Evolutionary conservation across 805 yeast genomes (phyloP).

Genomic region (Lipomyces orientalis): DNA sequence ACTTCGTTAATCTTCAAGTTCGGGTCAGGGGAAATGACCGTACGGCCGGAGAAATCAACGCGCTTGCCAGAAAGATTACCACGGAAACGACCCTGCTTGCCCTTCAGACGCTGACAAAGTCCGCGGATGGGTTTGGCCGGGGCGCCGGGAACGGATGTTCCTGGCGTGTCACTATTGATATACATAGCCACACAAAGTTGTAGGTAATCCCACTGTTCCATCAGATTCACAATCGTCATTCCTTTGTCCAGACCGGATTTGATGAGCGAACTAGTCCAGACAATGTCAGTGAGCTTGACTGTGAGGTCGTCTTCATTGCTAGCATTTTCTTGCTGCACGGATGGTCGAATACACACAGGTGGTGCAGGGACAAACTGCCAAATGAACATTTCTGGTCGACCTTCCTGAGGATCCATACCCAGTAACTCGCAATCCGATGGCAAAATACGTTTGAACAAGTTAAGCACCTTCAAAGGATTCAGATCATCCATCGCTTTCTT

Average conservation of each 20-base stretch:
- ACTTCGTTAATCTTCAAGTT: constrained; percentile 93
- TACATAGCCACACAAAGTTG: constrained; percentile 97
- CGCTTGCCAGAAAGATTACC: constrained; percentile 98
- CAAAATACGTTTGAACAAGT: constrained; percentile 80
- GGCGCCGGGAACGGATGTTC: constrained; percentile 56
- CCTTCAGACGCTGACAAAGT: constrained; percentile 94
- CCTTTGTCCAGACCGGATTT: constrained; percentile 96
- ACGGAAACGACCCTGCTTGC: constrained; percentile 98
- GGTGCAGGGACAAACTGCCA: constrained; percentile 99
- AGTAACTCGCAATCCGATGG: constrained; percentile 90
- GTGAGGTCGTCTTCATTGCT: constrained; percentile 97
- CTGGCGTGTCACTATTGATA: constrained; percentile 94
- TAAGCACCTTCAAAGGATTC: constrained; percentile 87
- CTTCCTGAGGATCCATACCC: constrained; percentile 86
- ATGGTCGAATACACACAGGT: constrained; percentile 98
- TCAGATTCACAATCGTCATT: constrained; percentile 84
- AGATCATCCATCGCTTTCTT: constrained; percentile 90
- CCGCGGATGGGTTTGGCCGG: constrained; percentile 81
- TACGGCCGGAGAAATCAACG: constrained; percentile 97
- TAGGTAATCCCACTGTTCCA: constrained; percentile 97
- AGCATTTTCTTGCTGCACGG: constrained; percentile 91
- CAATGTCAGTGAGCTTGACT: constrained; percentile 93
- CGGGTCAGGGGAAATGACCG: constrained; percentile 99
- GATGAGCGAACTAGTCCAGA: constrained; percentile 93
- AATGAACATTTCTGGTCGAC: constrained; percentile 93